Base-by-base conservation (phyloP, 1,139 yeast genomes). In the Kluyveromyces sp. region DNA sequence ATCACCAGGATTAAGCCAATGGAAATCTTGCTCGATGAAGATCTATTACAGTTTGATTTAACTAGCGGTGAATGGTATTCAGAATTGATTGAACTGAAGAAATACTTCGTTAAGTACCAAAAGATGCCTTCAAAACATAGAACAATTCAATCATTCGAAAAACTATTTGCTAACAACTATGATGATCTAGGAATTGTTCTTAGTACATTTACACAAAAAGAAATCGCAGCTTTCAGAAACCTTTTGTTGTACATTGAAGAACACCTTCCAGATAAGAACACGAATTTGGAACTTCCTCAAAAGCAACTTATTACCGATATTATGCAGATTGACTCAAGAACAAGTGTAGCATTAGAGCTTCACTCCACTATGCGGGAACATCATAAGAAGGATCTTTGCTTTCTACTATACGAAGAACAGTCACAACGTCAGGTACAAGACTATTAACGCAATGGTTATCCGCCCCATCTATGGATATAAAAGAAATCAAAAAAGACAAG, bases 391-490 rank as follows among this genome's bases (percentile, higher is more conserved):
- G 96, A 0, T 81, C 96, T 0, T 65, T 92, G 21, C 67, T 86
- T 8, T 76, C 79, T 21, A 74, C 87, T 0, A 74, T 92, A 6
- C 77, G 78, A 49, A 68, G 83, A 47, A 92, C 97, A 0, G 77
- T 77, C 2, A 88, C 98, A 0, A 74, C 82, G 1, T 79, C 95
- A 0, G 98, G 98, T 0, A 70, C 95, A 0, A 70, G 98, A 42
- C 60, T 85, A 26, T 67, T 92, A 25, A 75, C 82, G 3, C 81
- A 82, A 46, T 89, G 97, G 97, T 66, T 92, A 3, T 74, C 86
- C 25, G 81, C 90, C 0, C 99, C 99, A 0, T 73, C 86, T 0
- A 71, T 84, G 4, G 77, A 83, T 54, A 56, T 77, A 0, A 57
- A 60, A 0, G 83, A 77, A 50, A 79, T 92, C 26, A 63, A 64